Percentiles rank a stretch among this genome's conserved stretches.
phyloP scores from a whole-genome alignment of 768 basidiomycete genomes.

The Mycena floridula region DNA sequence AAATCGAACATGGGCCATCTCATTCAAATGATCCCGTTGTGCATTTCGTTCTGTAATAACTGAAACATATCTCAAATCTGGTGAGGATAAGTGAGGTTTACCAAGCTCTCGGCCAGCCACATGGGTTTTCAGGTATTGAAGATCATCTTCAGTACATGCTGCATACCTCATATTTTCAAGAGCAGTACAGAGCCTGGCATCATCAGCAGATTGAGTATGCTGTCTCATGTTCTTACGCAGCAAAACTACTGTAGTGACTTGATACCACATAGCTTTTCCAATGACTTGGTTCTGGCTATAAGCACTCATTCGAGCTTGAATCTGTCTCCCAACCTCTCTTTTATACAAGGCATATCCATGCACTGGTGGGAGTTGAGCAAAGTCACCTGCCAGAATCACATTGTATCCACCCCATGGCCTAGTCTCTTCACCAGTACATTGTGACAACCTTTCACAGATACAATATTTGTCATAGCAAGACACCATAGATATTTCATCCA shows the following conservation, averaged over 20 bases:
- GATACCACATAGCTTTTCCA: slow-evolving; percentile 15
- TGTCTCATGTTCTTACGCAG: slow-evolving; percentile 12
- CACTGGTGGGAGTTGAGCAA: slow-evolving; percentile 32
- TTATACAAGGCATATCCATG: slow-evolving; percentile 9
- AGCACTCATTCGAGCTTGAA: no score
- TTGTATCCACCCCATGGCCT: slow-evolving; percentile 28
- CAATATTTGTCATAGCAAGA: no score
- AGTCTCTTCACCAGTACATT: slow-evolving; percentile 10
- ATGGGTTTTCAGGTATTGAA: no score
- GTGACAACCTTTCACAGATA: slow-evolving; percentile 19
- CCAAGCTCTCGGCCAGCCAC: no score
- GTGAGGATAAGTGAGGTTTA: slow-evolving; percentile 4
- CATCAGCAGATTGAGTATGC: no score
- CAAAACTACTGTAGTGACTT: no score
- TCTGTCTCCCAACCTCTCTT: slow-evolving; percentile 3
- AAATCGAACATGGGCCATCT: no score
- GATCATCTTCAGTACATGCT: no score
- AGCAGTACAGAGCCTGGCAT: no score
- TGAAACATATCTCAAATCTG: no score
- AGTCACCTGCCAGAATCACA: slow-evolving; percentile 35
- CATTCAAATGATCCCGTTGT: slow-evolving; percentile 32
- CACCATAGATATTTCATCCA: slow-evolving; percentile 39
- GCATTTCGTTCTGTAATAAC: slow-evolving; percentile 32
- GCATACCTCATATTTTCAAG: no score
- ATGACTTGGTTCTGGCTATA: no score